Evolutionary conservation across 805 yeast genomes (phyloP).

Genomic region (Scheffersomyces spartinae): DNA sequence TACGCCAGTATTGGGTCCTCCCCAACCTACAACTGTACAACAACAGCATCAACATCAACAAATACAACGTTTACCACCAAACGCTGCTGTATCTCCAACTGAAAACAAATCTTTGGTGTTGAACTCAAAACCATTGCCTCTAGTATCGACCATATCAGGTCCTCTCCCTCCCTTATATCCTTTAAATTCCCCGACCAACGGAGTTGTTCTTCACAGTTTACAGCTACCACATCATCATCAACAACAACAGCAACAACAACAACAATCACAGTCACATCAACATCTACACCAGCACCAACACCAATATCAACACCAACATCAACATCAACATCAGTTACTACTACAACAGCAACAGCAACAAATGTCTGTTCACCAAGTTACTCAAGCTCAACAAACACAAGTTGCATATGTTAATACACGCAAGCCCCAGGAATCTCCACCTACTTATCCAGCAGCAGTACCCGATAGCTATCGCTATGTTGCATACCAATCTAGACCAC

Average conservation of each 20-base stretch:
- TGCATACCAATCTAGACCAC: constrained; percentile 1
- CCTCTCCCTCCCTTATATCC: too few species aligned
- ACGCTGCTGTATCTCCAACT: too few species aligned
- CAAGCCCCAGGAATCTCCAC: constrained; percentile 2
- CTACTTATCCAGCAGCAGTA: not conserved
- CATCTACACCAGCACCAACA: constrained; percentile 4
- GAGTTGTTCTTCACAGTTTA: too few species aligned
- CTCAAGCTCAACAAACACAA: constrained; percentile 1
- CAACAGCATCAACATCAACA: too few species aligned
- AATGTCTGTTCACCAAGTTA: constrained; percentile 2
- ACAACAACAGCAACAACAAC: constrained; percentile 2
- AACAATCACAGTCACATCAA: constrained; percentile 3
- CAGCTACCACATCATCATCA: constrained; percentile 35
- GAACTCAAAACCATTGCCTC: too few species aligned
- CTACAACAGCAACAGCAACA: constrained; percentile 3
- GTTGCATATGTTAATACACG: constrained; percentile 1
- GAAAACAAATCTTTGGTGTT: too few species aligned
- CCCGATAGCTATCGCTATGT: constrained; percentile 1
- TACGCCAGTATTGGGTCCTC: too few species aligned
- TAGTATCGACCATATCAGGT: too few species aligned
- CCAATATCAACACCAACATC: constrained; percentile 3
- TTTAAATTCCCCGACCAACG: too few species aligned
- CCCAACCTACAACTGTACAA: too few species aligned
- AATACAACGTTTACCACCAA: too few species aligned
- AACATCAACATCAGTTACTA: not conserved